These are phyloP conservation scores for Posidonia australis DNA, from an alignment of 106 monocot species.

Conservation along the genomic window DNA sequence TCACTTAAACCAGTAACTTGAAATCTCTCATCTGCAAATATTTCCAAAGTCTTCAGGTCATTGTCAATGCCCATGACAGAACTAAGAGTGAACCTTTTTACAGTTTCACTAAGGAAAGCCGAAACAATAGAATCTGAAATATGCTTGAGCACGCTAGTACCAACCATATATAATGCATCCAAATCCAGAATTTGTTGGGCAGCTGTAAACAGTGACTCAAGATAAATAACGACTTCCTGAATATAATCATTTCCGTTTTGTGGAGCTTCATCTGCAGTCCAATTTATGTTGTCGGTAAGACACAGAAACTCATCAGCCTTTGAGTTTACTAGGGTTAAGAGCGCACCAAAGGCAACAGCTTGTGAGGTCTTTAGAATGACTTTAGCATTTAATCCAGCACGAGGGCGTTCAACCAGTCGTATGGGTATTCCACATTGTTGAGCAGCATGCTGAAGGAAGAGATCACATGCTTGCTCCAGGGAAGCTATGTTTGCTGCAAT, in stretches of 20 bases:
- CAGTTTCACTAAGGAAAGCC: conserved; percentile 41
- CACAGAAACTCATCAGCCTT: conserved; percentile 49
- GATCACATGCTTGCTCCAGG: conserved; percentile 40
- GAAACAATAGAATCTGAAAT: conserved; percentile 47
- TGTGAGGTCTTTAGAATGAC: conserved; percentile 50
- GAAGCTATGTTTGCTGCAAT: conserved; percentile 46
- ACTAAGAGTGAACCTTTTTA: conserved; percentile 57
- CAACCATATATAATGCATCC: conserved; percentile 42
- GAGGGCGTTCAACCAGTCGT: conserved; percentile 39
- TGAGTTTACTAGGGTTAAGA: conserved; percentile 27
- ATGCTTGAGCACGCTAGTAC: conserved; percentile 37
- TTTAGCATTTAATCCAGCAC: conserved; percentile 40
- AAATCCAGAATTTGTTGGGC: conserved; percentile 39
- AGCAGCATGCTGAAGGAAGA: conserved; percentile 40
- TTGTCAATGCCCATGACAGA: conserved; percentile 47
- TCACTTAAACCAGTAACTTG: conserved; percentile 22
- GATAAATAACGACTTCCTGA: conserved; percentile 37
- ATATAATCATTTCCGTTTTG: conserved; percentile 54
- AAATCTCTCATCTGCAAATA: conserved; percentile 46
- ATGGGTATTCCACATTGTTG: conserved; percentile 43
- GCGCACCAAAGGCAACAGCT: conserved; percentile 39
- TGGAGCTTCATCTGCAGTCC: conserved; percentile 51
- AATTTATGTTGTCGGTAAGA: conserved; percentile 40
- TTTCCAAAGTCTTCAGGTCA: conserved; percentile 50
- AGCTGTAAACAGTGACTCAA: conserved; percentile 32